phyloP scores from a whole-genome alignment of 306 rosid genomes.

The Carpinus viminea region DNA sequence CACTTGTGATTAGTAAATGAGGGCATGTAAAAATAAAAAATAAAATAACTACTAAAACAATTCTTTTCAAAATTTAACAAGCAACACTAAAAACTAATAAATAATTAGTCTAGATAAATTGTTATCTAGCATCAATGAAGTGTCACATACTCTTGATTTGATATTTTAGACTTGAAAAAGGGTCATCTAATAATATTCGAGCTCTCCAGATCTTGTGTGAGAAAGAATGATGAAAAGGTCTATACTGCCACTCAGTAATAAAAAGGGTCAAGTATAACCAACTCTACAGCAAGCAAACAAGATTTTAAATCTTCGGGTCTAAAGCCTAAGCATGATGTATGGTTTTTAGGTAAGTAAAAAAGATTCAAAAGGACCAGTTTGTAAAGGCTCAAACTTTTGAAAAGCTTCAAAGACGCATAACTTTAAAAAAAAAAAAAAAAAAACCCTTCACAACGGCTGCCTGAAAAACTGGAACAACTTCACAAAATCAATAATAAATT shows the following conservation, averaged over 20 bases:
- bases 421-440: too few species aligned
- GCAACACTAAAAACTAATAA: neutral
- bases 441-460: neutral
- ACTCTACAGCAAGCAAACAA: neutral
- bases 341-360: neutral
- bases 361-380: neutral
- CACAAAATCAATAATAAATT: neutral
- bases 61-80: neutral
- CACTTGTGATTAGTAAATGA: constrained; percentile 26
- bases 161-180: neutral
- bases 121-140: neutral
- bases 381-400: neutral
- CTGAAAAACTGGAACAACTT: neutral
- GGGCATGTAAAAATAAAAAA: neutral
- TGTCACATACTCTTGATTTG: neutral
- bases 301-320: neutral
- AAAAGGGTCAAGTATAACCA: neutral
- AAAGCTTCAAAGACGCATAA: neutral
- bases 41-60: neutral
- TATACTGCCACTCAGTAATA: neutral
- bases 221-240: neutral
- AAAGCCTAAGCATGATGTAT: neutral
- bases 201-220: neutral
- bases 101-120: neutral
- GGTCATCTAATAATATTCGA: neutral